Conservation (phyloP, 768 basidiomycete genomes). For the Leccinum olivaceopallidum region DNA sequence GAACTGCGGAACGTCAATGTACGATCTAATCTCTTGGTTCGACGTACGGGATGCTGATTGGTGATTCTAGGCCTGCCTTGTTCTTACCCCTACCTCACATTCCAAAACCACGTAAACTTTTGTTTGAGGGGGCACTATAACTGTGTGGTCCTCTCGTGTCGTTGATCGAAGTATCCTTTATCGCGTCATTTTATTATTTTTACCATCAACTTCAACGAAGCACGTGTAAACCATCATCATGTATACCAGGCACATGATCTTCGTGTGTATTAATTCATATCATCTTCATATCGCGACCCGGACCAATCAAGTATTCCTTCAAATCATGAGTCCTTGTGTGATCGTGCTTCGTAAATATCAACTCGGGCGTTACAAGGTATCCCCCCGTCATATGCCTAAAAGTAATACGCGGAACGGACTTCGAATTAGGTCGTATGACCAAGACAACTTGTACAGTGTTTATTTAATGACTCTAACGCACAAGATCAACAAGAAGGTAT, state of each 20-base stretch:
- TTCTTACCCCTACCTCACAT: conserved; percentile 33
- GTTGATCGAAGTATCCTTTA: background rate
- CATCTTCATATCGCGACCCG: background rate
- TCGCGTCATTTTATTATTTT: background rate
- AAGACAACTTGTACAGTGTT: background rate
- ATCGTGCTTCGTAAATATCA: background rate
- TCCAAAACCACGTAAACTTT: conserved; percentile 34
- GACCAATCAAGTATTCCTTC: no score
- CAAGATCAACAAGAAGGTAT: background rate
- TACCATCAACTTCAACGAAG: background rate
- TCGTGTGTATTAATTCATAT: background rate
- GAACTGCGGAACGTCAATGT: conserved; percentile 95
- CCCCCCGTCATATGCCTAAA: no score
- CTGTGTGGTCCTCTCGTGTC: background rate
- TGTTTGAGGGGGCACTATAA: conserved; percentile 37
- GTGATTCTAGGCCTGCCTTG: conserved; percentile 35
- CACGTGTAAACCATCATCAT: background rate
- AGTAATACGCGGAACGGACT: background rate
- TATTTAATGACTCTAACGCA: background rate
- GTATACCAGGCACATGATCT: background rate
- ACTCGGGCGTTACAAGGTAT: no score
- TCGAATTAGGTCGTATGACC: background rate
- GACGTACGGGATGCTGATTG: conserved; percentile 5
- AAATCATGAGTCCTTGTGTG: background rate
- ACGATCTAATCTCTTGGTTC: conserved; percentile 27